These are phyloP conservation scores for Dipodascopsis tothii DNA, from an alignment of 805 yeast genomes.

Conservation along the genomic window DNA sequence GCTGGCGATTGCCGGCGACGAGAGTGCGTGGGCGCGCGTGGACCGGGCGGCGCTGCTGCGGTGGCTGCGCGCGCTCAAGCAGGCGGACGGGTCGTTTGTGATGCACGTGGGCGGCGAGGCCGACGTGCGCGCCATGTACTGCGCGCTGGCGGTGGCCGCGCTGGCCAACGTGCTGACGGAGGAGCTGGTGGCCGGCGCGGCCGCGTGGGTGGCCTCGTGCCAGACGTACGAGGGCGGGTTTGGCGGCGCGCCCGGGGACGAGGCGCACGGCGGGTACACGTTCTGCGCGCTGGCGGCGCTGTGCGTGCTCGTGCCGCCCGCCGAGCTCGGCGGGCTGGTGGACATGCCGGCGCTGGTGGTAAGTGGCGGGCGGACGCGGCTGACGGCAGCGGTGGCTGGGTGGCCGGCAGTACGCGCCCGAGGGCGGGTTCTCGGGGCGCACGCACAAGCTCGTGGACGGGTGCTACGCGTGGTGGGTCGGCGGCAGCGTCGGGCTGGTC, in stretches of 20 bases:
- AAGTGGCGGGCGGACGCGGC: too few species aligned
- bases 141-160: conserved; percentile 69
- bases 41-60: conserved; percentile 43
- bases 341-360: neutral
- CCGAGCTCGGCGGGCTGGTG: conserved; percentile 11
- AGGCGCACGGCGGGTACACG: conserved; percentile 97
- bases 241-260: conserved; percentile 73
- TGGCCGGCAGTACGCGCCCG: conserved; percentile 60
- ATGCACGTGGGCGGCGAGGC: conserved; percentile 75
- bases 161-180: conserved; percentile 56
- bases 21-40: conserved; percentile 37
- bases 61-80: conserved; percentile 64
- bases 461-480: conserved; percentile 94
- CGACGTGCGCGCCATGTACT: conserved; percentile 74
- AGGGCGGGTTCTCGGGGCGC: conserved; percentile 85
- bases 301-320: conserved; percentile 40
- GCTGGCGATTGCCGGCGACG: conserved; percentile 42
- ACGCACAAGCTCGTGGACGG: conserved; percentile 92
- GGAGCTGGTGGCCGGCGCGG: conserved; percentile 47
- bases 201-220: conserved; percentile 57
- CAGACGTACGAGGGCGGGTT: conserved; percentile 96
- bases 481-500: conserved; percentile 60
- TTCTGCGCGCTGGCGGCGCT: conserved; percentile 75
- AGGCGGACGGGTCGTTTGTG: conserved; percentile 63
- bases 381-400: conserved; percentile 59